phyloP scores from a whole-genome alignment of 352 stramenopile species.

The Phytophthora ramorum region DNA sequence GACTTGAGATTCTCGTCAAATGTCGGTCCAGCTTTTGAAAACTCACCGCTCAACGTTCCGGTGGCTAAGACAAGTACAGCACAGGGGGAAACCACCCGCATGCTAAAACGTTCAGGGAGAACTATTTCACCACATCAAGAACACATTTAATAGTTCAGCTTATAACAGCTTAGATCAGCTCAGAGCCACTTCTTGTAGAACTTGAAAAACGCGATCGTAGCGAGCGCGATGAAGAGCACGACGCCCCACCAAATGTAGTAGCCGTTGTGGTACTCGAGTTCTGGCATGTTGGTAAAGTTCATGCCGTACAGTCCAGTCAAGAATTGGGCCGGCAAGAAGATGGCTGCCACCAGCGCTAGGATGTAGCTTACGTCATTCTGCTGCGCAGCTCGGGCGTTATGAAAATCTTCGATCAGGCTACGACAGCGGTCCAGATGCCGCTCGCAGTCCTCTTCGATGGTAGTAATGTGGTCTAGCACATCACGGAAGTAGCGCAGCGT shows the following conservation, averaged over 20 bases:
- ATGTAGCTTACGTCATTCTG: conserved; percentile 84
- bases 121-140: no score
- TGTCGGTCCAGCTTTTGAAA: no score
- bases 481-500: conserved; percentile 84
- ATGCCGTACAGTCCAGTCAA: conserved; percentile 88
- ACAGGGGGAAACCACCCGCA: no score
- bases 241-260: conserved; percentile 86
- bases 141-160: no score
- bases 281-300: conserved; percentile 91
- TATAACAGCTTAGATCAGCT: no score
- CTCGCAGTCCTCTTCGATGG: conserved; percentile 83
- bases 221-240: conserved; percentile 55
- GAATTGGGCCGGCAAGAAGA: conserved; percentile 87
- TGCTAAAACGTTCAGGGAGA: no score
- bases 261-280: conserved; percentile 75
- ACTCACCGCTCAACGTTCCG: no score
- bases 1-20: neutral
- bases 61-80: no score
- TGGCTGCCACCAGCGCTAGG: conserved; percentile 78
- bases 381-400: conserved; percentile 66
- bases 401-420: conserved; percentile 68
- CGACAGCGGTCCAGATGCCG: conserved; percentile 78
- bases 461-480: conserved; percentile 84
- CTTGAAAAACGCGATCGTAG: conserved; percentile 65
- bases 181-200: conserved; percentile 83